Evolutionary conservation across 495 filamentous ascomycete genomes (phyloP), one percentile per base, ranked within the genome.

Genomic region (Halenospora varia): DNA sequence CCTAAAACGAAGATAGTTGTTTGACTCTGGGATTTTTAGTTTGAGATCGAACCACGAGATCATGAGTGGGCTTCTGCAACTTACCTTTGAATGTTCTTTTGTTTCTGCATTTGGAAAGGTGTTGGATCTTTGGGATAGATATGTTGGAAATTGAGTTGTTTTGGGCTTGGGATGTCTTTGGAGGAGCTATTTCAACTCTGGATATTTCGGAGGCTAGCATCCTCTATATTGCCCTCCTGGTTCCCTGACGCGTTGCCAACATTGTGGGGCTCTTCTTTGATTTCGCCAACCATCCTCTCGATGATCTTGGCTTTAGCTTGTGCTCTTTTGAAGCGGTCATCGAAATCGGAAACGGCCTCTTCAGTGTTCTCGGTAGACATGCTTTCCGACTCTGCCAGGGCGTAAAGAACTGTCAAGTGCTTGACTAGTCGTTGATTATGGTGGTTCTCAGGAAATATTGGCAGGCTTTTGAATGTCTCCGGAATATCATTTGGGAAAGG

Each of bases 301-400:
- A 96, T 87, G 48, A 97, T 79, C 68, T 89, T 93, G 1, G 79
- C 78, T 66, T 93, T 93, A n/a, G 84, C 82, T 51, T 85, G 74
- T 10, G 90, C 92, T 60, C 87, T 80, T 72, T 88, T 90, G 51
- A 94, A 61, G 29, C 92, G 77, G 67, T 94, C 89, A 61, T 97
- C 91, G 58, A 92, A 88, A 63, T 93, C 89, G 22, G 85, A 83
- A 18, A 96, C 88, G 3, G 88, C 84, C 45, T 92, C 90, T 62
- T 96, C 92, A 1, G 79, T 86, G 64, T 97, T 97, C 48, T 82
- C 74, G 25, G 84, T 89, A 6, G 84, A 83, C 10, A 96, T 68
- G 15, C 82, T 92, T n/a, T 82, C 84, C 0, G 88, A 85, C 59
- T 96, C 90, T 0, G 86, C 81, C n/a, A 96, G 72, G 44, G 85